Percentiles rank a stretch among this genome's conserved stretches.
Evolutionary conservation across 176 grass and related monocot genomes (phyloP).

Genomic region (Phoenix dactylifera): DNA sequence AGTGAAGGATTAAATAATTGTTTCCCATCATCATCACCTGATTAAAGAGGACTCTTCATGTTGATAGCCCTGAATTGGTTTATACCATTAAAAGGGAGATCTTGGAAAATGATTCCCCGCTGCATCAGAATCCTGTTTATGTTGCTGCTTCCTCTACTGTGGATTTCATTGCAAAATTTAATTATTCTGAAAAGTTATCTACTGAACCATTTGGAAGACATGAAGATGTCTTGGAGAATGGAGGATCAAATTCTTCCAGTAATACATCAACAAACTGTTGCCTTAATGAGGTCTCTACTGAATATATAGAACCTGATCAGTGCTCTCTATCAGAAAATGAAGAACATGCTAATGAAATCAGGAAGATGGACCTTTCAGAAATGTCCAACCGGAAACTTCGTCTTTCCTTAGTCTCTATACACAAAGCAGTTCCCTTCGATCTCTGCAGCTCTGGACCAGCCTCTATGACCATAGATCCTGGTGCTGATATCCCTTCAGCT

Average conservation of each 20-base stretch:
- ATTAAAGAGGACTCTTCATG: not conserved
- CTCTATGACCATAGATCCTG: not conserved
- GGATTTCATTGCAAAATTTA: conserved; percentile 21
- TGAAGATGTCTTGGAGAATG: conserved; percentile 4
- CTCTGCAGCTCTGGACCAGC: not conserved
- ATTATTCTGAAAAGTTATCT: conserved; percentile 1
- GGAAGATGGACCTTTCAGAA: conserved; percentile 7
- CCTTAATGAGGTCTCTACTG: conserved; percentile 8
- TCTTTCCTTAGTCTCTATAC: not conserved
- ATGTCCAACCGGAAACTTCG: not conserved
- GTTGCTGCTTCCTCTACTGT: not conserved
- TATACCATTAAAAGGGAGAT: not conserved
- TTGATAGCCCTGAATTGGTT: not conserved
- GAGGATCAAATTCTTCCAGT: not conserved
- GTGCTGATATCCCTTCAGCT: not conserved
- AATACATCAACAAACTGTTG: not conserved
- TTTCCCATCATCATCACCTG: not conserved
- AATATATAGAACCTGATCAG: conserved; percentile 9
- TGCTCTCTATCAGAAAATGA: conserved; percentile 2
- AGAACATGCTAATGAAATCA: not conserved
- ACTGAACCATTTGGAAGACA: conserved; percentile 2
- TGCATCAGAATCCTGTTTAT: not conserved
- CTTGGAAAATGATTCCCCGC: not conserved
- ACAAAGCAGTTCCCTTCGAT: not conserved
- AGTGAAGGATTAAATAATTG: not conserved